These are phyloP conservation scores for Furcasterigmium furcatum DNA, from an alignment of 2,329 filamentous ascomycete genomes.

Conservation along the genomic window DNA sequence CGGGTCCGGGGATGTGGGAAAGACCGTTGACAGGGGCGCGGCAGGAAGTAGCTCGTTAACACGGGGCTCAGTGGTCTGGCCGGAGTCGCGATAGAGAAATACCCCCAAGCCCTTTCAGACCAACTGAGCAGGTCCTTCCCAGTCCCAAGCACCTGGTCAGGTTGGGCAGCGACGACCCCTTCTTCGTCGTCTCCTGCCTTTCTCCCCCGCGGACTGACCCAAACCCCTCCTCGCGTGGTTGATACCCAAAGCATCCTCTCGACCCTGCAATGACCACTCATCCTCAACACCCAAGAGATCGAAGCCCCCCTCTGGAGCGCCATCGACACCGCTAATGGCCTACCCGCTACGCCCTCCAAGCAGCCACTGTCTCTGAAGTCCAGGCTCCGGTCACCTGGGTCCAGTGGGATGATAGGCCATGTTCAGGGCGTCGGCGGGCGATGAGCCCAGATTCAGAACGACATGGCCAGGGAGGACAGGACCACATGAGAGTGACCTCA, in stretches of 20 bases:
- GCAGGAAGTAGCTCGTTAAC: not conserved
- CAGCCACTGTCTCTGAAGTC: conserved; percentile 12
- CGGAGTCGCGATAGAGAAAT: no score
- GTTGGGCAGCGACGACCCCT: conserved; percentile 15
- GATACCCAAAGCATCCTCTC: conserved; percentile 2
- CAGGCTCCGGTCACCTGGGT: conserved; percentile 7
- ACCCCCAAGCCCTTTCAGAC: no score
- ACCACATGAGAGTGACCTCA: not conserved
- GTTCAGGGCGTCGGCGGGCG: conserved; percentile 2
- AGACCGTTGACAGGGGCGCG: not conserved
- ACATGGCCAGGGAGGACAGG: not conserved
- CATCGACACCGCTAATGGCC: not conserved
- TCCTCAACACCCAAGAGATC: not conserved
- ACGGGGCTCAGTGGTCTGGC: no score
- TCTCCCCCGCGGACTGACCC: no score
- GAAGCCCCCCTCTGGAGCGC: not conserved
- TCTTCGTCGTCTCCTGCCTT: conserved; percentile 1
- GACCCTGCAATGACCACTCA: not conserved
- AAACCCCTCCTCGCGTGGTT: not conserved
- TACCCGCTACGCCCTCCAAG: conserved; percentile 5
- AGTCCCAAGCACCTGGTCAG: conserved; percentile 1
- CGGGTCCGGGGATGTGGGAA: not conserved
- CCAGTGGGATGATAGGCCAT: conserved; percentile 7
- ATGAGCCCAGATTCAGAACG: not conserved
- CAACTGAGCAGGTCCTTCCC: no score